Percentiles rank a stretch among this genome's conserved stretches.
Evolutionary conservation across 495 filamentous ascomycete species (phyloP).

Genomic region (Neurospora hispaniola): DNA sequence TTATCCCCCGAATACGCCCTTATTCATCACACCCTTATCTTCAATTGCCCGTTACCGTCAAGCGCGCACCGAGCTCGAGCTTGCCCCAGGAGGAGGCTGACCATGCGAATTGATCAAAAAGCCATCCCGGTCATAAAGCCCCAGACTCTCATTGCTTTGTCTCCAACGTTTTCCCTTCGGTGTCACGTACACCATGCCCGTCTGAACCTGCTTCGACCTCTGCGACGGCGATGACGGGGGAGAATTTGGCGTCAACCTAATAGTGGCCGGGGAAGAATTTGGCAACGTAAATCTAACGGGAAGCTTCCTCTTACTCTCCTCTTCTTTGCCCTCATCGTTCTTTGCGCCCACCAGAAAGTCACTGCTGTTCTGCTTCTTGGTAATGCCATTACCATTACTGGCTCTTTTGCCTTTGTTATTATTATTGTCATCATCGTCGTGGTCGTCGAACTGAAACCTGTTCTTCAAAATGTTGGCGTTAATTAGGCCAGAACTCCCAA

Average conservation of each 20-base stretch:
- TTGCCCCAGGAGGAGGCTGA: background rate
- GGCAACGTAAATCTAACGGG: background rate
- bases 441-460: background rate
- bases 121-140: constrained; percentile 14
- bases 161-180: background rate
- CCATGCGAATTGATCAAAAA: constrained; percentile 13
- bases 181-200: background rate
- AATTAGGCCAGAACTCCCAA: background rate
- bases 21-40: background rate
- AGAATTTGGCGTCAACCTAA: background rate
- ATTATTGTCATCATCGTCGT: background rate
- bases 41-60: background rate
- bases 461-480: background rate
- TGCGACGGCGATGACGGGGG: background rate
- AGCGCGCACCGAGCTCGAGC: background rate
- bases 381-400: background rate
- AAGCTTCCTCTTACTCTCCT: constrained; percentile 4
- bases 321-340: background rate
- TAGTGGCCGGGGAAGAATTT: background rate
- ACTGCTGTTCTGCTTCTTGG: background rate
- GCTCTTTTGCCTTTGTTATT: background rate
- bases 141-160: constrained; percentile 7
- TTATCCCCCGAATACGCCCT: background rate
- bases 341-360: background rate
- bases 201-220: background rate